Evolutionary conservation across 805 yeast species (phyloP).

Genomic region (Debaryomyces hansenii): DNA sequence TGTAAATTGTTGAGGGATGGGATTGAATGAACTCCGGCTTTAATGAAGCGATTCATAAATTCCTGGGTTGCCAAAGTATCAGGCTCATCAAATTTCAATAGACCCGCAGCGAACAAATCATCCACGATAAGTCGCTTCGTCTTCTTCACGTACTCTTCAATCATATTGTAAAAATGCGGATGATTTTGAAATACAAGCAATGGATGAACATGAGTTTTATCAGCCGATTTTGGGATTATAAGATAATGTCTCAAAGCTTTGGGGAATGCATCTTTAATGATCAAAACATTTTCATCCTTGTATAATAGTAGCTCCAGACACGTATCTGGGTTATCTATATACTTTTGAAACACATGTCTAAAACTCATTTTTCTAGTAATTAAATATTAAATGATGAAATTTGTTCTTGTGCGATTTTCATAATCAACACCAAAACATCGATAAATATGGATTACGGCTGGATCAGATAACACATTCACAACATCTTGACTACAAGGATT

Average conservation of each 20-base stretch:
- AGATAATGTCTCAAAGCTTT: conserved; percentile 62
- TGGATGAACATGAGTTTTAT: conserved; percentile 51
- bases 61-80: conserved; percentile 8
- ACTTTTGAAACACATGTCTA: conserved; percentile 46
- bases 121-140: conserved; percentile 33
- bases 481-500: too few relatives aligned
- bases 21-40: conserved; percentile 65
- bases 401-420: not conserved
- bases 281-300: conserved; percentile 52
- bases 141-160: conserved; percentile 33
- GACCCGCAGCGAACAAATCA: conserved; percentile 22
- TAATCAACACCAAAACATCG: not conserved
- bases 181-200: conserved; percentile 43
- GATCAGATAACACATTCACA: too few relatives aligned
- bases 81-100: conserved; percentile 10
- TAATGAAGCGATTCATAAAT: conserved; percentile 31
- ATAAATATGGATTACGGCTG: too few relatives aligned
- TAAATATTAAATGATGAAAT: too few relatives aligned
- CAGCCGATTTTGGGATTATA: conserved; percentile 52
- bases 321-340: conserved; percentile 47
- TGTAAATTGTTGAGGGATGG: conserved; percentile 75
- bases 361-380: conserved; percentile 42
- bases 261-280: conserved; percentile 62
- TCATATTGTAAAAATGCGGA: conserved; percentile 23
- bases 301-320: conserved; percentile 40